Evolutionary conservation across 1,284 basidiomycete genomes (phyloP).

Genomic region (Mycosarcoma mackinlayi): DNA sequence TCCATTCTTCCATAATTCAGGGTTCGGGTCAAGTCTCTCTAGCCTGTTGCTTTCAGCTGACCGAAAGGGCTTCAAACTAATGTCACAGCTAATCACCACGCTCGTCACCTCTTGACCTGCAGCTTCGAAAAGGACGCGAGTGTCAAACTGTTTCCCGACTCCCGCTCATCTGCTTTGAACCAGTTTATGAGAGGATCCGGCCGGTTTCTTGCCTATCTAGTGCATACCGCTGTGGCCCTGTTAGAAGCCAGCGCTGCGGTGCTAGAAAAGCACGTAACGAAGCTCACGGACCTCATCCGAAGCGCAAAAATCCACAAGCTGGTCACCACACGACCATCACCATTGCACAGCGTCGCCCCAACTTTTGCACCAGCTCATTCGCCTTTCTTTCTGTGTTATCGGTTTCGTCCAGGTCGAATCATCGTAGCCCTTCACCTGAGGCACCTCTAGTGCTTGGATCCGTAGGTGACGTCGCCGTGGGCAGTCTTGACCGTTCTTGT

Average conservation of each 20-base stretch:
- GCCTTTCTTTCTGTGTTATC: not conserved
- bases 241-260: too few relatives aligned
- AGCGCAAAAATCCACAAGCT: too few relatives aligned
- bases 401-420: constrained; percentile 1
- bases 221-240: too few relatives aligned
- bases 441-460: not conserved
- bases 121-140: constrained; percentile 4
- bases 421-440: constrained; percentile 1
- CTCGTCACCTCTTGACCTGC: not conserved
- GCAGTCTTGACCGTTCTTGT: not conserved
- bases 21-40: not conserved
- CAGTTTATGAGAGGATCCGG: constrained; percentile 5
- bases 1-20: constrained; percentile 5
- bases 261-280: too few relatives aligned
- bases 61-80: too few relatives aligned
- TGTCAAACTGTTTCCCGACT: not conserved
- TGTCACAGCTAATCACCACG: too few relatives aligned
- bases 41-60: too few relatives aligned
- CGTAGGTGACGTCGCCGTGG: too few relatives aligned
- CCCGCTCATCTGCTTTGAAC: too few relatives aligned
- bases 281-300: too few relatives aligned
- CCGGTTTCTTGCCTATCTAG: not conserved
- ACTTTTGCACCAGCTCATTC: not conserved
- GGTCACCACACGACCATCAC: not conserved
- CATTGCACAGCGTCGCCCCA: not conserved